Percentiles rank a stretch among this genome's conserved stretches.
Evolutionary conservation across 1,139 yeast genomes (phyloP).

Genomic region (Geotrichum klebahnii): DNA sequence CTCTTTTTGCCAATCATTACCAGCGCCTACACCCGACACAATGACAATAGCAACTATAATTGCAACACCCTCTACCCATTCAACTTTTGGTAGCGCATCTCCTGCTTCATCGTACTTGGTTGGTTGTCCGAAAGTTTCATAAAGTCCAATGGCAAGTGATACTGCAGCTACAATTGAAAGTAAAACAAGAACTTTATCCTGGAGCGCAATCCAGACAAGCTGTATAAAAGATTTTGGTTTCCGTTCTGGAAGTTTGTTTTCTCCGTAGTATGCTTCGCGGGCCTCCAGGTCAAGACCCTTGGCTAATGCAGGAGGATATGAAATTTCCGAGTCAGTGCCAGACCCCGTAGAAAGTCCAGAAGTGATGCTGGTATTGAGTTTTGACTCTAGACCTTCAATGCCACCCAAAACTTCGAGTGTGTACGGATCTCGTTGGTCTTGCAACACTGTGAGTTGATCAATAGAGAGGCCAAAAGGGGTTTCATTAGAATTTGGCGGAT

Average conservation of each 20-base stretch:
- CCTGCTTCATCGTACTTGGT: conserved; percentile 76
- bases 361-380: conserved; percentile 16
- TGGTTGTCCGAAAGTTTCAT: conserved; percentile 86
- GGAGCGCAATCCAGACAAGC: conserved; percentile 77
- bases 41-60: conserved; percentile 86
- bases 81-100: conserved; percentile 68
- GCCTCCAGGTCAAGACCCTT: background rate
- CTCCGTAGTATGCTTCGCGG: conserved; percentile 49
- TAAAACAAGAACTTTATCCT: conserved; percentile 84
- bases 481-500: conserved; percentile 4
- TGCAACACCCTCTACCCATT: conserved; percentile 99
- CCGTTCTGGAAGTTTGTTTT: conserved; percentile 65
- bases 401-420: conserved; percentile 38
- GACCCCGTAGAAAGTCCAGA: conserved; percentile 14
- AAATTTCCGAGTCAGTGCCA: background rate
- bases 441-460: conserved; percentile 38
- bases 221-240: conserved; percentile 60
- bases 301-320: background rate
- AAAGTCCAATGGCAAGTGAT: conserved; percentile 84
- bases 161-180: conserved; percentile 82
- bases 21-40: conserved; percentile 89
- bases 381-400: conserved; percentile 18
- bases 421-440: conserved; percentile 43
- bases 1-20: conserved; percentile 94
- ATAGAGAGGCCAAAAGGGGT: conserved; percentile 26